Evolutionary conservation across 208 protist species (phyloP), one percentile per base, ranked within the genome.

Genomic region (Acanthamoeba royreba): DNA sequence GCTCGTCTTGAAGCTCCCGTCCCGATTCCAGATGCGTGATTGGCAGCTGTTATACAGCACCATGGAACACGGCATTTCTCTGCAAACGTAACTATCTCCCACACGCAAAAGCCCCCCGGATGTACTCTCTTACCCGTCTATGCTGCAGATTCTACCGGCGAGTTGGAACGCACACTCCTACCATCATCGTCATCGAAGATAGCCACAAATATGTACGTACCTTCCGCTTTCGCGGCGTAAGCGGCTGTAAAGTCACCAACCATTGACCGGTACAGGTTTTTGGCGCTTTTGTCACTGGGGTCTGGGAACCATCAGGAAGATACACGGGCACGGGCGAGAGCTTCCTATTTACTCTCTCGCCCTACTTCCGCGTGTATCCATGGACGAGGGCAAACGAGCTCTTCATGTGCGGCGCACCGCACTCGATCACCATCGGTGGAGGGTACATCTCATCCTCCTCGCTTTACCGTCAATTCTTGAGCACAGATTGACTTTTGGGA

Each of bases 301-400:
- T 25, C 19, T 88, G 81, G 81, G 81, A 88, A 28, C 0, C 49
- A 17, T 1, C 3, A 17, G 45, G 33, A 5, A 38, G 33, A 47
- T 35, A 66, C 81, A 28, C 47, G 13, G 81, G 81, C 81, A 88
- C 81, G 0, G 81, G 81, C 25, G 81, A 88, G 81, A 88, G 81
- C 81, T 88, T 88, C 81, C 81, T 88, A 17, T 88, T 88, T 47
- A 88, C 81, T 1, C n/a, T 88, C 5, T 53, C 81, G 28, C 81
- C 81, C 47, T 66, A 88, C 81, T 88, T 88, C 33, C 40, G 40
- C 46, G 81, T 88, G 46, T 95, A 63, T 33, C 81, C 77, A 0
- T 95, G 94, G 94, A 89, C 89, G 13, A 89, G 87, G 52, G 83
- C 90, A 5, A 95, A 95, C 45, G 2, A 74, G 42, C 90, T 88